Conservation (phyloP, 129 eudicot genomes). For the Escallonia rubra region DNA sequence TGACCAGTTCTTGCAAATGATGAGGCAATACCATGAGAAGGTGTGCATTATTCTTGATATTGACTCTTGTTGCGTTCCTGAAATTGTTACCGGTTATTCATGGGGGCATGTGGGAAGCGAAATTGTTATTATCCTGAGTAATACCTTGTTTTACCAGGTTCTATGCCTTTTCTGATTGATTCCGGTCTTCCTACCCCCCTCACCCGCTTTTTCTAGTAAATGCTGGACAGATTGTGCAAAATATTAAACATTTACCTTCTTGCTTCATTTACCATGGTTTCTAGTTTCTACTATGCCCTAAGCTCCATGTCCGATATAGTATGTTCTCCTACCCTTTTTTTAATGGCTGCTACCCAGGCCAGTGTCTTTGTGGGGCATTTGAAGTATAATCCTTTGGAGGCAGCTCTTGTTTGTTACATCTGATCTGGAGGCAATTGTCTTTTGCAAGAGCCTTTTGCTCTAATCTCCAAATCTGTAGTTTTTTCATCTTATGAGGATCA, state of each 20-base stretch:
- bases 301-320: no score
- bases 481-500: no score
- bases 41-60: slow-evolving; percentile 21
- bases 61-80: not conserved
- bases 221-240: not conserved
- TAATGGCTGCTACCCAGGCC: no score
- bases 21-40: slow-evolving; percentile 81
- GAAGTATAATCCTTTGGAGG: not conserved
- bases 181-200: not conserved
- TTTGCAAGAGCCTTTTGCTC: no score
- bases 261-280: not conserved
- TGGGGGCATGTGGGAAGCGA: not conserved
- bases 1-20: slow-evolving; percentile 84
- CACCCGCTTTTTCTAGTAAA: not conserved
- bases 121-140: not conserved
- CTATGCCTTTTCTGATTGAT: not conserved
- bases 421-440: not conserved
- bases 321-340: no score
- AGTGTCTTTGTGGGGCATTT: not conserved
- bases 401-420: not conserved
- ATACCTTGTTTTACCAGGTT: not conserved
- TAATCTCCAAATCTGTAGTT: no score
- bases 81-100: slow-evolving; percentile 2
- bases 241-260: not conserved
- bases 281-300: no score